A percentile compares a stretch with the other conserved stretches of the same genome.
Evolutionary conservation across 2,329 filamentous ascomycete species (phyloP).

Genomic region (Corniculantispora saksenae): DNA sequence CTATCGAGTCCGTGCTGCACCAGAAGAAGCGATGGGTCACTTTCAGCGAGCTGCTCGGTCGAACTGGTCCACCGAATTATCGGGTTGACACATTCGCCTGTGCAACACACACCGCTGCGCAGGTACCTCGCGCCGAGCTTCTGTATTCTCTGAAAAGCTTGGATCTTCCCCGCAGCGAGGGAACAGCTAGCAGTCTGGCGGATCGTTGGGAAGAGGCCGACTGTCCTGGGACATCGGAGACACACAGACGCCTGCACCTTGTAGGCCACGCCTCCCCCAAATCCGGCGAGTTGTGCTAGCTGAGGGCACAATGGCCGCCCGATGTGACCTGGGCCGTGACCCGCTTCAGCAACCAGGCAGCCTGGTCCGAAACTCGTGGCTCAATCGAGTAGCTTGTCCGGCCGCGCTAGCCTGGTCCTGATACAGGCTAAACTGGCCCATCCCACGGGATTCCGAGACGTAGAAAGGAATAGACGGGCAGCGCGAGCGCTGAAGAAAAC

Average conservation of each 20-base stretch:
- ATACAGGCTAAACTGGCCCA: not conserved
- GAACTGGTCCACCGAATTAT: not conserved
- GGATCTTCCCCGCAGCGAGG: not conserved
- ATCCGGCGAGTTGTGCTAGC: not conserved
- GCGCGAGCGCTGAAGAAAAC: not conserved
- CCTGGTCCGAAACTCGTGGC: not conserved
- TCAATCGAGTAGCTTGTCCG: not conserved
- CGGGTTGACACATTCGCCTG: not conserved
- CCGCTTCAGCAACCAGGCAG: not conserved
- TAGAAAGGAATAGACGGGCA: not conserved
- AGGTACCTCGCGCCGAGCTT: not conserved
- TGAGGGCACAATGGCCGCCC: not conserved
- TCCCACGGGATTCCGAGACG: not conserved
- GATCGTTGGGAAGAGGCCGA: not conserved
- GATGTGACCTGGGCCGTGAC: not conserved
- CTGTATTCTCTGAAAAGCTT: not conserved
- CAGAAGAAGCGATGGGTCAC: not conserved
- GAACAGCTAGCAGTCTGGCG: not conserved
- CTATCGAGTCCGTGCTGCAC: not conserved
- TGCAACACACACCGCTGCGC: slow-evolving; percentile 7
- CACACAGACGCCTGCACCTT: not conserved
- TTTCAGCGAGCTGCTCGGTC: not conserved
- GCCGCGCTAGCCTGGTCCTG: not conserved
- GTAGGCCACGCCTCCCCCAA: not conserved
- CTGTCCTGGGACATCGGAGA: not conserved